Conservation (phyloP, 2,329 filamentous ascomycete species). For the Fonsecaea monophora region DNA sequence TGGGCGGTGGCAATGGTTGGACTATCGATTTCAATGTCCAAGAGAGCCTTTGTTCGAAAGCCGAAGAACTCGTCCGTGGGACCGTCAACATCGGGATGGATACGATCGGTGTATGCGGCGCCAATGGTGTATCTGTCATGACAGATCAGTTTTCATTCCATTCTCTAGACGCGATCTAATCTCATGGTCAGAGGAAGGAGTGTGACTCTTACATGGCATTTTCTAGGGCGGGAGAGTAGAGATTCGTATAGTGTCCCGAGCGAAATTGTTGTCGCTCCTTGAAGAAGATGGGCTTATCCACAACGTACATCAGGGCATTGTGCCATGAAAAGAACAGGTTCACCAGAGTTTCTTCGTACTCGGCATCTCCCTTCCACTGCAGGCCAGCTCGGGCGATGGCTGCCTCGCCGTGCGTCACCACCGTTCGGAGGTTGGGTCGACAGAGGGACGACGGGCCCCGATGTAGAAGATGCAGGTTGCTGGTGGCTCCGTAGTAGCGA, state of each 20-base stretch:
- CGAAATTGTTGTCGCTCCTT: conserved; percentile 7
- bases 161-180: background rate
- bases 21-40: conserved; percentile 57
- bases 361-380: conserved; percentile 50
- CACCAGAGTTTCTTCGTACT: conserved; percentile 54
- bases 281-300: conserved; percentile 53
- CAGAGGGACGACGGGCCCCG: conserved; percentile 46
- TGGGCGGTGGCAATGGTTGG: conserved; percentile 58
- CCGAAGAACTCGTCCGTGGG: conserved; percentile 34
- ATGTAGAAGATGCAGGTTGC: conserved; percentile 53
- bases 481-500: conserved; percentile 55
- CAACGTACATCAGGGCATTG: conserved; percentile 55
- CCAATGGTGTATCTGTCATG: conserved; percentile 15
- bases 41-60: conserved; percentile 52
- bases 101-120: conserved; percentile 15
- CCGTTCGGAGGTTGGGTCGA: conserved; percentile 25
- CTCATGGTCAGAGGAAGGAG: too few relatives aligned
- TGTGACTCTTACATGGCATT: conserved; percentile 47
- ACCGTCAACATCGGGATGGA: conserved; percentile 14
- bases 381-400: conserved; percentile 45
- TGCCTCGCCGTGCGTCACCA: background rate
- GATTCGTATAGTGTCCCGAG: conserved; percentile 46
- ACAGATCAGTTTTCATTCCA: background rate
- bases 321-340: conserved; percentile 59
- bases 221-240: conserved; percentile 51